These are phyloP conservation scores for Backusella circina DNA, from an alignment of 192 early-diverging fungal species.

Conservation along the genomic window DNA sequence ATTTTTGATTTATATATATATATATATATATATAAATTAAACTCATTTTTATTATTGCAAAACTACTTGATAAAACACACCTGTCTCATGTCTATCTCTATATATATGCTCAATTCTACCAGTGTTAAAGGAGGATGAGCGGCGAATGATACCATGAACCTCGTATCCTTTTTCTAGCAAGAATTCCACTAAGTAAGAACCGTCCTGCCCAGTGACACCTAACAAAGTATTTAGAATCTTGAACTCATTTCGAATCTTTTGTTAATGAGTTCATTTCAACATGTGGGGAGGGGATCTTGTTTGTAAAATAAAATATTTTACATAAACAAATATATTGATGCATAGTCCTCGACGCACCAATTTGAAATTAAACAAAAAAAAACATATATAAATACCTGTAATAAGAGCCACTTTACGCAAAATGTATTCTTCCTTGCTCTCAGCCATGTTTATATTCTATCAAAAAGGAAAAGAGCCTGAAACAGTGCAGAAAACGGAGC, in stretches of 20 bases:
- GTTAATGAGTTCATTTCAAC: neutral
- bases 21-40: too few relatives aligned
- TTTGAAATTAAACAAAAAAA: neutral
- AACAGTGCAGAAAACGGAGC: too few relatives aligned
- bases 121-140: constrained; percentile 79
- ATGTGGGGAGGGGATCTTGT: neutral
- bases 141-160: constrained; percentile 75
- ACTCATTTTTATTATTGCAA: too few relatives aligned
- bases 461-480: too few relatives aligned
- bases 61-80: constrained; percentile 17
- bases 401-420: constrained; percentile 55
- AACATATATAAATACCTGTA: constrained; percentile 39
- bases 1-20: constrained; percentile 2
- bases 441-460: too few relatives aligned
- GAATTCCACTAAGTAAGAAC: constrained; percentile 70
- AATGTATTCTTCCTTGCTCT: constrained; percentile 43
- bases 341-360: too few relatives aligned
- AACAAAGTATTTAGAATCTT: neutral
- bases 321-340: neutral
- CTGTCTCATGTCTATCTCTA: constrained; percentile 57
- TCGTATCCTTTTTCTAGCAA: constrained; percentile 66
- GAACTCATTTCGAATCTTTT: neutral
- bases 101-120: constrained; percentile 78
- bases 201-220: constrained; percentile 80
- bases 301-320: neutral